phyloP scores from a whole-genome alignment of 73 alveolate genomes.

The Symbiodinium natans region DNA sequence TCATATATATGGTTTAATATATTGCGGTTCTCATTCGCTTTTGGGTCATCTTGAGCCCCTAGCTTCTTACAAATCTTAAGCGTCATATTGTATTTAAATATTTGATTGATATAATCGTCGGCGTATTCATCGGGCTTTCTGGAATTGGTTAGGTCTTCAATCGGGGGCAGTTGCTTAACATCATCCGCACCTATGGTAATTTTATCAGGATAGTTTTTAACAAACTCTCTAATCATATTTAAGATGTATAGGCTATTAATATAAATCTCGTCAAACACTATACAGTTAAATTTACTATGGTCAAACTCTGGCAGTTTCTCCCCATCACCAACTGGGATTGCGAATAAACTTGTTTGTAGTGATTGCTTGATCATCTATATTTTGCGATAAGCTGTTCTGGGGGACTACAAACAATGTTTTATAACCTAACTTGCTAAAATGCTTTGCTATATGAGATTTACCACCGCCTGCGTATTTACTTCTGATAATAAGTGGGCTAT shows the following conservation, averaged over 20 bases:
- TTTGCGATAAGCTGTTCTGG: constrained; percentile 9
- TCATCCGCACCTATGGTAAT: constrained; percentile 13
- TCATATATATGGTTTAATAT: not conserved
- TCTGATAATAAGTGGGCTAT: no score
- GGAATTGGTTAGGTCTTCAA: not conserved
- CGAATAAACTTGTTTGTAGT: not conserved
- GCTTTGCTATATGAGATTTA: constrained; percentile 16
- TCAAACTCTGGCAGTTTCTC: constrained; percentile 41
- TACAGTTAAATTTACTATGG: not conserved
- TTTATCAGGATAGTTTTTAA: not conserved
- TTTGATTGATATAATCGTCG: not conserved
- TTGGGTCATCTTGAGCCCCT: not conserved
- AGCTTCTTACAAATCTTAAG: not conserved
- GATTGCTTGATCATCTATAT: not conserved
- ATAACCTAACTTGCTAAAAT: not conserved
- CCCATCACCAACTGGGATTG: not conserved
- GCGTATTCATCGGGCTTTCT: not conserved
- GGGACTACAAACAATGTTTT: not conserved
- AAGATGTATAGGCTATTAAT: not conserved
- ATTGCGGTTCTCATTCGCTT: not conserved
- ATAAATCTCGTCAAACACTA: constrained; percentile 5
- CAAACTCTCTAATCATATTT: not conserved
- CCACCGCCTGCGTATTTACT: constrained; percentile 5
- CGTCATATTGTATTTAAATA: not conserved
- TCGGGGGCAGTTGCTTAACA: not conserved